Conservation (phyloP, 495 filamentous ascomycete species). For the Chaetomium cochliodes region DNA sequence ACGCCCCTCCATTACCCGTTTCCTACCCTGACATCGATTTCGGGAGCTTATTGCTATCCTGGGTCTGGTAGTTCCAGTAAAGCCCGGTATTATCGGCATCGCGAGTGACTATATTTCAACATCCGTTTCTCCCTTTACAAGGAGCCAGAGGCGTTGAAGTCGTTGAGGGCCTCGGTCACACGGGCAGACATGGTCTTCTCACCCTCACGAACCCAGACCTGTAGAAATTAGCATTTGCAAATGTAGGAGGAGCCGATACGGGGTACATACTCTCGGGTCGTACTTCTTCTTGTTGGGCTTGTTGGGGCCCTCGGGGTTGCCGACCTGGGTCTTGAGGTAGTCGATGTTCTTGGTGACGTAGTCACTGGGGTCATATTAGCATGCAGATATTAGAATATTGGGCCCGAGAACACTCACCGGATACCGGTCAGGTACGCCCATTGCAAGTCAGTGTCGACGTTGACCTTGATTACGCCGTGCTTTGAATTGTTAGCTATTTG, state of each 20-base stretch:
- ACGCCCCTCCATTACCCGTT: neutral
- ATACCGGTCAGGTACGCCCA: slow-evolving; percentile 86
- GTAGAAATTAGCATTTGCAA: slow-evolving; percentile 11
- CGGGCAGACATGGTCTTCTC: slow-evolving; percentile 94
- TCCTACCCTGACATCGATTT: neutral
- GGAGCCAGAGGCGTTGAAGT: slow-evolving; percentile 87
- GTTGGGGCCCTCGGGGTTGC: slow-evolving; percentile 91
- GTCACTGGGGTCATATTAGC: slow-evolving; percentile 47
- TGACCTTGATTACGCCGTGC: slow-evolving; percentile 96
- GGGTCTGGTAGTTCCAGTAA: neutral
- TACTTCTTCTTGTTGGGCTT: slow-evolving; percentile 99
- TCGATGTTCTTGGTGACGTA: slow-evolving; percentile 94
- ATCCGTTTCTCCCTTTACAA: slow-evolving; percentile 56
- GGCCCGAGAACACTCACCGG: slow-evolving; percentile 43
- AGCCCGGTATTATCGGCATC: neutral
- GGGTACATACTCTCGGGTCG: slow-evolving; percentile 49
- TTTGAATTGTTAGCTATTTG: slow-evolving; percentile 7
- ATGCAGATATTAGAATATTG: neutral
- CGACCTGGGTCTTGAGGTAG: slow-evolving; percentile 78
- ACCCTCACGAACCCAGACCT: slow-evolving; percentile 76
- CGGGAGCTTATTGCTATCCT: neutral
- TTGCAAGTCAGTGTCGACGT: slow-evolving; percentile 83
- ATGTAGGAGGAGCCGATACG: neutral
- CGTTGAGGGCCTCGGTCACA: slow-evolving; percentile 74
- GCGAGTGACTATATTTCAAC: neutral